These are phyloP conservation scores for Scleroderma citrinum DNA, from an alignment of 768 basidiomycete genomes.

Conservation along the genomic window DNA sequence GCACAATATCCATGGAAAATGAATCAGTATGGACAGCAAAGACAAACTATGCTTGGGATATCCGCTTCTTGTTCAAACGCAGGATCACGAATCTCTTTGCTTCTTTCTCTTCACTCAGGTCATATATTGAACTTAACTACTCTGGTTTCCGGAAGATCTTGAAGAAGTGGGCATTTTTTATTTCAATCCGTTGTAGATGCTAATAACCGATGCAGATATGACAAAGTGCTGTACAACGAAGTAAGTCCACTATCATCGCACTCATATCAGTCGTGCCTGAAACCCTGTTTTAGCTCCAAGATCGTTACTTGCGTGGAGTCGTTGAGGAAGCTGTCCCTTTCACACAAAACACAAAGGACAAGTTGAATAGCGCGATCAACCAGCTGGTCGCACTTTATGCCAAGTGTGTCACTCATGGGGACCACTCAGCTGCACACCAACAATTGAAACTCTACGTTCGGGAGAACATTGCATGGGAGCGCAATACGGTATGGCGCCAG, in stretches of 20 bases:
- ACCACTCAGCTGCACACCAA: slow-evolving; percentile 61
- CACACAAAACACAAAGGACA: slow-evolving; percentile 52
- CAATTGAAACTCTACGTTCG: slow-evolving; percentile 84
- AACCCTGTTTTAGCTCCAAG: slow-evolving; percentile 53
- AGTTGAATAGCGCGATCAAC: slow-evolving; percentile 50
- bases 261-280: neutral
- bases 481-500: slow-evolving; percentile 95
- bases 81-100: slow-evolving; percentile 81
- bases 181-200: neutral
- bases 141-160: slow-evolving; percentile 93
- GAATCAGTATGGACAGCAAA: slow-evolving; percentile 72
- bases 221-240: slow-evolving; percentile 83
- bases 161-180: slow-evolving; percentile 64
- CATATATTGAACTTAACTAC: slow-evolving; percentile 88
- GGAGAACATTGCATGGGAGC: slow-evolving; percentile 94
- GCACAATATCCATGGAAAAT: slow-evolving; percentile 37
- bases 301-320: slow-evolving; percentile 62
- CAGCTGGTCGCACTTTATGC: slow-evolving; percentile 71
- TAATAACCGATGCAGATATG: slow-evolving; percentile 55
- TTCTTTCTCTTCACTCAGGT: slow-evolving; percentile 65
- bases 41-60: slow-evolving; percentile 78
- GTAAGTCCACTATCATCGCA: slow-evolving; percentile 19
- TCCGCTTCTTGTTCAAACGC: slow-evolving; percentile 82
- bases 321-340: slow-evolving; percentile 73
- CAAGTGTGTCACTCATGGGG: slow-evolving; percentile 75